These are phyloP conservation scores for Leccinum truebloodii DNA, from an alignment of 768 basidiomycete genomes.

Conservation along the genomic window DNA sequence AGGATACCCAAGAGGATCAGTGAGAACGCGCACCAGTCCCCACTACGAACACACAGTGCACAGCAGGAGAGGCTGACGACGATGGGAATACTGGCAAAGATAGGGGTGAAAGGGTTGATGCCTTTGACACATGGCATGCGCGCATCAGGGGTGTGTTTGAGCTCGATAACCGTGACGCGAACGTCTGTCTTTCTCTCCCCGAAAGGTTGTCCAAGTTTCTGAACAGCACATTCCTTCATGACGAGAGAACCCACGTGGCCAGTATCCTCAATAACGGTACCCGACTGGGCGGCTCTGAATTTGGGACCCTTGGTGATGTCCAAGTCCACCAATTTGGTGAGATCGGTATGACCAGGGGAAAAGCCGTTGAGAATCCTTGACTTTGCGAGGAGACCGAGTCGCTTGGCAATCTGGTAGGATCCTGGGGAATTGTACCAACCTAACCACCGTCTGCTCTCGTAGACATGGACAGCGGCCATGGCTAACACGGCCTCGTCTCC, in stretches of 20 bases:
- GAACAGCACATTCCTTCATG: slow-evolving; percentile 5
- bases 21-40: slow-evolving; percentile 28
- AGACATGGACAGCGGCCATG: slow-evolving; percentile 31
- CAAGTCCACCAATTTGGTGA: not conserved
- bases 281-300: slow-evolving; percentile 3
- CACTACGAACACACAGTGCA: no score
- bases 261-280: slow-evolving; percentile 7
- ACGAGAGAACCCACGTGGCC: slow-evolving; percentile 6
- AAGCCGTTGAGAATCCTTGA: not conserved
- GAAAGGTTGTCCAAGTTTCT: no score
- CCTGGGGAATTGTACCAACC: slow-evolving; percentile 39
- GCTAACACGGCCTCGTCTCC: slow-evolving; percentile 35
- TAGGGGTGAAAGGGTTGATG: not conserved
- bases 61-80: slow-evolving; percentile 5
- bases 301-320: slow-evolving; percentile 1
- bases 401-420: slow-evolving; percentile 27
- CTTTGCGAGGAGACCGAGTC: slow-evolving; percentile 20
- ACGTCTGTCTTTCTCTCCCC: not conserved
- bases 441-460: slow-evolving; percentile 24
- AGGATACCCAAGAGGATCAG: slow-evolving; percentile 31
- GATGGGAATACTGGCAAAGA: slow-evolving; percentile 20
- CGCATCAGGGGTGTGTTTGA: not conserved
- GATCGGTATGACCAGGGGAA: slow-evolving; percentile 14
- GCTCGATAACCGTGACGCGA: slow-evolving; percentile 3
- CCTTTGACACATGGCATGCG: not conserved